Evolutionary conservation across 495 filamentous ascomycete genomes (phyloP).

Genomic region (Talaromyces wortmannii): DNA sequence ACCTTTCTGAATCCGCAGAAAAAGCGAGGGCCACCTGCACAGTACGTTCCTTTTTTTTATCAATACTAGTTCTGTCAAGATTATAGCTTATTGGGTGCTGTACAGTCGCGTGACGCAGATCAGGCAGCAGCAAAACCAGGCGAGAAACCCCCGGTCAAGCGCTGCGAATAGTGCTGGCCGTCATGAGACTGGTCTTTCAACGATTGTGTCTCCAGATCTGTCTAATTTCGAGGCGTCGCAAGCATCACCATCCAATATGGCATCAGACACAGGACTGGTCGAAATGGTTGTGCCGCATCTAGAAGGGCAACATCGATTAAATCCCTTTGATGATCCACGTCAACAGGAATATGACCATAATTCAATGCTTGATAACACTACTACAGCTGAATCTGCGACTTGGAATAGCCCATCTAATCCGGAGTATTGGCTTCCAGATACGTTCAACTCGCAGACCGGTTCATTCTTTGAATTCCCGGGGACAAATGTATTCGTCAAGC

Average conservation of each 20-base stretch:
- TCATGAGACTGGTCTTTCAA: not conserved
- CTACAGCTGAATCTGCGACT: not conserved
- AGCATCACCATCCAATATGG: not conserved
- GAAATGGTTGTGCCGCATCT: not conserved
- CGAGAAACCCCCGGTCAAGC: not conserved
- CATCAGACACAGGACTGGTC: not conserved
- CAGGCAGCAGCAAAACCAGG: slow-evolving; percentile 28
- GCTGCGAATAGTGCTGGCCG: not conserved
- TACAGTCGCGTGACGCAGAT: slow-evolving; percentile 34
- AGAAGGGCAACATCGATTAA: not conserved
- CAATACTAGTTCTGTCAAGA: not conserved
- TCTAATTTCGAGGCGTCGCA: not conserved
- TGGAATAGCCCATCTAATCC: slow-evolving; percentile 27
- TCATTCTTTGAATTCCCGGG: slow-evolving; percentile 32
- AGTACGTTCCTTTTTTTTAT: slow-evolving; percentile 21
- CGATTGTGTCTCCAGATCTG: not conserved
- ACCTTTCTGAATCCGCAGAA: slow-evolving; percentile 39
- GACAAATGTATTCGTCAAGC: slow-evolving; percentile 31
- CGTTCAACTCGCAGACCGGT: slow-evolving; percentile 19
- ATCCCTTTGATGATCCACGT: slow-evolving; percentile 3
- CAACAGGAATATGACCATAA: slow-evolving; percentile 6
- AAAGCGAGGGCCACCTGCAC: slow-evolving; percentile 33
- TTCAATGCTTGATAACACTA: slow-evolving; percentile 5
- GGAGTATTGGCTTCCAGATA: slow-evolving; percentile 37
- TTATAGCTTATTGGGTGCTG: not conserved